Evolutionary conservation across 202 grass and related monocot species (phyloP).

Genomic region (Digitaria exilis): DNA sequence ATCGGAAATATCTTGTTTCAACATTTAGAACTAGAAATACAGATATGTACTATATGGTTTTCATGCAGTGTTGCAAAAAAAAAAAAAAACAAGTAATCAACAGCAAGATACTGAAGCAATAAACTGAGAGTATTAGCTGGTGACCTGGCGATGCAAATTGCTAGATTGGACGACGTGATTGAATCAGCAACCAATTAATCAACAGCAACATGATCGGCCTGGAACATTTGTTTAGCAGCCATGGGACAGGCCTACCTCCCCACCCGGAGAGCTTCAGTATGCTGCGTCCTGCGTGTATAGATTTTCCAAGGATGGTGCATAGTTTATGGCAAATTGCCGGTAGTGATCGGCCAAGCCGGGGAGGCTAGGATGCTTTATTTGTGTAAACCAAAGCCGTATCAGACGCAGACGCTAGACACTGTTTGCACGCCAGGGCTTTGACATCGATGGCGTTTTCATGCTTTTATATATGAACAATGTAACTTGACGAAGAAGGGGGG

Average conservation of each 20-base stretch:
- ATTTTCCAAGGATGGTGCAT: background rate
- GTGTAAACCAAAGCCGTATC: background rate
- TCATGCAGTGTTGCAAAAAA: no score
- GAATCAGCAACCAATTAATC: background rate
- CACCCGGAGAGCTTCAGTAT: slow-evolving; percentile 1
- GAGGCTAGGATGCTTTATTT: slow-evolving; percentile 18
- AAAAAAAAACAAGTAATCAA: no score
- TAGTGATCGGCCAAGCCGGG: background rate
- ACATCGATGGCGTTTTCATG: background rate
- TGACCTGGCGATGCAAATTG: slow-evolving; percentile 7
- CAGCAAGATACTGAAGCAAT: slow-evolving; percentile 18
- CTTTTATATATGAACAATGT: background rate
- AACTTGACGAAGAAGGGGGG: no score
- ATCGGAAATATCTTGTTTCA: background rate
- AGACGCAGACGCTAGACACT: background rate
- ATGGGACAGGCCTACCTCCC: slow-evolving; percentile 7
- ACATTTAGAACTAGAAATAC: no score
- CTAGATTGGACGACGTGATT: slow-evolving; percentile 14
- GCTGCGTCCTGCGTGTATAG: background rate
- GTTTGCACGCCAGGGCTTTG: background rate
- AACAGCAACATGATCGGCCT: slow-evolving; percentile 15
- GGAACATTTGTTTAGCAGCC: background rate
- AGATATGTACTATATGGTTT: no score
- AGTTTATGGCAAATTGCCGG: background rate
- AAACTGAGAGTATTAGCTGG: background rate